Conservation (phyloP, 345 rosid genomes). For the Euphorbia pulcherrima region DNA sequence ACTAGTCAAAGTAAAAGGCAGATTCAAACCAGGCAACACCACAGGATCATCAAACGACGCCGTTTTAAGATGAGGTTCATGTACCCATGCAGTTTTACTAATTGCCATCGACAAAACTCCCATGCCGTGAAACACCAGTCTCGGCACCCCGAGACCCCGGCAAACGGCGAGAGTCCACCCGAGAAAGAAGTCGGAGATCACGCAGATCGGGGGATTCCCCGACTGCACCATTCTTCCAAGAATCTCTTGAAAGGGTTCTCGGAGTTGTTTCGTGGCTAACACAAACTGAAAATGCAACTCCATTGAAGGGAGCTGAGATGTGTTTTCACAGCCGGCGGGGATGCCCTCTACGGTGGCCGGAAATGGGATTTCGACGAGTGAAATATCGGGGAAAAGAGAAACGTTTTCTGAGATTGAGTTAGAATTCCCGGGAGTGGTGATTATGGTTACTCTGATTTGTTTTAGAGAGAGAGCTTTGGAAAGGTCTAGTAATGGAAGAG, state of each 20-base stretch:
- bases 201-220: slow-evolving; percentile 14
- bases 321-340: slow-evolving; percentile 22
- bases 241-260: slow-evolving; percentile 8
- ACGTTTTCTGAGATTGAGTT: slow-evolving; percentile 1
- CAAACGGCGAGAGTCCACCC: slow-evolving; percentile 23
- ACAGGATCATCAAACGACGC: not conserved
- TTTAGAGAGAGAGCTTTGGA: slow-evolving; percentile 44
- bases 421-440: slow-evolving; percentile 42
- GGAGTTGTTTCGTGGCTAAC: slow-evolving; percentile 15
- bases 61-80: not conserved
- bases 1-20: slow-evolving; percentile 17
- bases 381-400: not conserved
- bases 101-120: slow-evolving; percentile 24
- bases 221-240: slow-evolving; percentile 4
- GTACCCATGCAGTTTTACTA: not conserved
- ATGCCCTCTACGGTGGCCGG: slow-evolving; percentile 9
- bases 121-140: slow-evolving; percentile 24
- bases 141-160: slow-evolving; percentile 11
- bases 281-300: slow-evolving; percentile 16
- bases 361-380: slow-evolving; percentile 19
- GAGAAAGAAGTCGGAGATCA: slow-evolving; percentile 27
- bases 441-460: slow-evolving; percentile 37
- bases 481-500: slow-evolving; percentile 49
- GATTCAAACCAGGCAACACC: slow-evolving; percentile 8
- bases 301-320: slow-evolving; percentile 19